Conservation (phyloP, 1,284 basidiomycete species). For the Apiotrichum akiyoshidainum region DNA sequence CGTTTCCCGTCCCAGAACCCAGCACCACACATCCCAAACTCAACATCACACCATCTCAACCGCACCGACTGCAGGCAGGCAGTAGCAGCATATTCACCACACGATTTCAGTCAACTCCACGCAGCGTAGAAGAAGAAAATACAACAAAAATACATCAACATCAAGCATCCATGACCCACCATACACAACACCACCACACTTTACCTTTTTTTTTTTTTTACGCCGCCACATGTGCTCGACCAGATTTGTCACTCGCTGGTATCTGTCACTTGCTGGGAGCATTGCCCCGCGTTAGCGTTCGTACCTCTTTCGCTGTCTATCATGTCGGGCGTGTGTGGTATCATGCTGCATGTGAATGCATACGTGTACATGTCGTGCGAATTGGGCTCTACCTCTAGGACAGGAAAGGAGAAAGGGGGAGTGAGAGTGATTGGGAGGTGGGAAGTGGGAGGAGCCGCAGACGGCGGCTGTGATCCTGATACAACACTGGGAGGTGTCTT, state of each 20-base stretch:
- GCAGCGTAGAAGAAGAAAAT: no score
- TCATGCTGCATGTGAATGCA: slow-evolving; percentile 20
- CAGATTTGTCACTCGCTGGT: not conserved
- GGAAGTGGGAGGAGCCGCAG: no score
- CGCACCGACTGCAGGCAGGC: no score
- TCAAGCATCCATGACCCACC: not conserved
- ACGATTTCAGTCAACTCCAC: not conserved
- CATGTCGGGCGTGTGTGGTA: not conserved
- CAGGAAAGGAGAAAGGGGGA: not conserved
- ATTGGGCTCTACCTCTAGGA: not conserved
- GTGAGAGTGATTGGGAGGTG: no score
- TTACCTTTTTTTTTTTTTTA: not conserved
- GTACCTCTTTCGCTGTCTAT: not conserved
- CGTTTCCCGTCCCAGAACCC: not conserved
- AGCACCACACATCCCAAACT: not conserved
- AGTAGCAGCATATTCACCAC: no score
- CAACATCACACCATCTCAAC: no score
- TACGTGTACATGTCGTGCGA: slow-evolving; percentile 21
- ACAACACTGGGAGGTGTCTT: slow-evolving; percentile 10
- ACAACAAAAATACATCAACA: not conserved
- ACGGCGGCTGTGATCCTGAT: not conserved
- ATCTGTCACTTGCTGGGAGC: no score
- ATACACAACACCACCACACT: not conserved
- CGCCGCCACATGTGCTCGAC: not conserved
- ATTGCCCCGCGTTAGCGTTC: no score